A percentile compares a stretch with the other conserved stretches of the same genome.
These are phyloP conservation scores for Prunus mira DNA, from an alignment of 306 rosid genomes.

Conservation along the genomic window DNA sequence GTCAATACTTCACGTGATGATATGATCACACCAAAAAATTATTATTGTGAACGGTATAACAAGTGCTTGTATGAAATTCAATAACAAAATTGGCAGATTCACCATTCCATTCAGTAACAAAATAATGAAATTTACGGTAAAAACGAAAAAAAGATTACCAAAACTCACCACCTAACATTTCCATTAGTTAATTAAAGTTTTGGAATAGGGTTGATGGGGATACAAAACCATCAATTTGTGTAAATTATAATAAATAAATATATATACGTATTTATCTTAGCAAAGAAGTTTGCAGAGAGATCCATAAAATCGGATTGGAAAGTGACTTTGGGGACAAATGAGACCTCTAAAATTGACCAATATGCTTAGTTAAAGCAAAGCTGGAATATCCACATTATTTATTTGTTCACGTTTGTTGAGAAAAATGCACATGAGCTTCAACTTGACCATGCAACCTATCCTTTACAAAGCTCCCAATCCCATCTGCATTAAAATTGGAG, in stretches of 20 bases:
- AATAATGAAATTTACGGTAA: too few relatives aligned
- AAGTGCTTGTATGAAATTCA: too few relatives aligned
- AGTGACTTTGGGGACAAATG: not conserved
- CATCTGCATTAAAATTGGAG: not conserved
- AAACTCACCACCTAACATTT: not conserved
- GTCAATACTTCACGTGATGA: too few relatives aligned
- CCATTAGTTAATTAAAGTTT: not conserved
- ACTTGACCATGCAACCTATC: not conserved
- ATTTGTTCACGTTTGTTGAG: not conserved
- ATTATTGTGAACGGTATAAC: fast-evolving
- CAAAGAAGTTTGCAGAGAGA: not conserved
- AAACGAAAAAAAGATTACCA: fast-evolving
- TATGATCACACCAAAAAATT: too few relatives aligned
- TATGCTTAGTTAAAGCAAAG: not conserved
- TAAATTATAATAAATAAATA: too few relatives aligned
- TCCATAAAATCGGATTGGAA: not conserved
- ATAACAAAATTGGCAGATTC: too few relatives aligned
- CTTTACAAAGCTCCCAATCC: not conserved
- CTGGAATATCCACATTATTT: not conserved
- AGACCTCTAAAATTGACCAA: constrained; percentile 10
- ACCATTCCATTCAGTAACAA: too few relatives aligned
- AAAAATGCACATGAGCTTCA: not conserved
- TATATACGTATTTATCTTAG: not conserved
- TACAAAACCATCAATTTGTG: not conserved
- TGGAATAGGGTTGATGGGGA: not conserved